These are phyloP conservation scores for Wickerhamomyces sp. DNA, from an alignment of 1,139 yeast genomes.

Conservation along the genomic window DNA sequence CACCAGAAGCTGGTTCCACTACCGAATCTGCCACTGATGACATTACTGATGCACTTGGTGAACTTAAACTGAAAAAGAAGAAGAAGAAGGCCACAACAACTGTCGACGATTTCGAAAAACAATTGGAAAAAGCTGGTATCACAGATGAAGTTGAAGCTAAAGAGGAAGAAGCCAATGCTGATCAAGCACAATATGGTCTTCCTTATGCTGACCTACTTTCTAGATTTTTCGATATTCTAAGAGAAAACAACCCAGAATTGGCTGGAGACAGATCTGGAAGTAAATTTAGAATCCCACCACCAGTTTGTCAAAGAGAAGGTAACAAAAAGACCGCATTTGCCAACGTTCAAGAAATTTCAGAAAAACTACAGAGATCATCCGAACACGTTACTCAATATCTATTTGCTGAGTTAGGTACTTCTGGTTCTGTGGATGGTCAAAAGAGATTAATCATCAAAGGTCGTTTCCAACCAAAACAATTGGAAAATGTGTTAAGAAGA, in stretches of 20 bases:
- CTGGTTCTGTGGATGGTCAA: constrained; percentile 98
- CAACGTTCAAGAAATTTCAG: constrained; percentile 90
- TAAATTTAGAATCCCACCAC: constrained; percentile 96
- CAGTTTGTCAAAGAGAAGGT: constrained; percentile 96
- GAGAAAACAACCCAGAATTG: constrained; percentile 93
- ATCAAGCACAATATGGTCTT: constrained; percentile 48
- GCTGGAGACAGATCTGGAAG: constrained; percentile 95
- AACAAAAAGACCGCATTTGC: constrained; percentile 93
- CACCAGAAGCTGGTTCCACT: constrained; percentile 28
- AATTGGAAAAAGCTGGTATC: constrained; percentile 87
- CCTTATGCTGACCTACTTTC: constrained; percentile 75
- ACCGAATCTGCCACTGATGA: constrained; percentile 40
- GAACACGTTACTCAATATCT: constrained; percentile 95
- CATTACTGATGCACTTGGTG: constrained; percentile 62
- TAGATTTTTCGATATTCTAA: constrained; percentile 80
- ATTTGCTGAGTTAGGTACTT: constrained; percentile 98
- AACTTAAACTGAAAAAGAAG: constrained; percentile 77
- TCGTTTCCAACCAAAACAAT: constrained; percentile 95
- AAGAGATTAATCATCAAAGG: constrained; percentile 96
- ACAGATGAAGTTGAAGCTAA: constrained; percentile 40
- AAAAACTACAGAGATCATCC: constrained; percentile 91
- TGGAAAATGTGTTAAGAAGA: constrained; percentile 94
- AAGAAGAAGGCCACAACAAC: constrained; percentile 61
- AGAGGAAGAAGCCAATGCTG: constrained; percentile 28
- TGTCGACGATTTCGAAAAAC: constrained; percentile 80